A percentile compares a stretch with the other conserved stretches of the same genome.
Evolutionary conservation across 176 grass and related monocot species (phyloP).

Genomic region (Oryza officinalis): DNA sequence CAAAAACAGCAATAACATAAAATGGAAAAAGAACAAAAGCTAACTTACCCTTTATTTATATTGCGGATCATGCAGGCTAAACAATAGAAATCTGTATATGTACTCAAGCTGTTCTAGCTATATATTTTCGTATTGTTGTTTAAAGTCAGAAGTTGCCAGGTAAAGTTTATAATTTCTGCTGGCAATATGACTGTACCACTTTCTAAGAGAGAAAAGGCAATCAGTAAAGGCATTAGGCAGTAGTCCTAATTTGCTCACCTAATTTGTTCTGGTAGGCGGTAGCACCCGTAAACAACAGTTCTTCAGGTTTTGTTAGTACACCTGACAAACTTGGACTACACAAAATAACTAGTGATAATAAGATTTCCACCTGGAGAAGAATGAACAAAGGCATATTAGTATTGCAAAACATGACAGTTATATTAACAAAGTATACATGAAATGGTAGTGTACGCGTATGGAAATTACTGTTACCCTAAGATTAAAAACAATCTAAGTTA

Average conservation of each 20-base stretch:
- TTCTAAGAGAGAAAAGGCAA: constrained; percentile 11
- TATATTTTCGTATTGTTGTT: constrained; percentile 9
- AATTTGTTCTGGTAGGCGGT: background rate
- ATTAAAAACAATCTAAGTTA: background rate
- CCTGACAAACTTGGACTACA: constrained; percentile 8
- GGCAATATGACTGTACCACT: constrained; percentile 8
- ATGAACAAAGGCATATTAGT: background rate
- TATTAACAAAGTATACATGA: background rate
- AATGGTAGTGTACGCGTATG: background rate
- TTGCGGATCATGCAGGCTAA: background rate
- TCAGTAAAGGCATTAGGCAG: background rate
- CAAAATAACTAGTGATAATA: constrained; percentile 1
- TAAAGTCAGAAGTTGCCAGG: constrained; percentile 12
- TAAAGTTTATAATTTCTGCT: constrained; percentile 4
- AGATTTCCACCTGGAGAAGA: constrained; percentile 15
- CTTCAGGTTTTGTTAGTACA: constrained; percentile 4
- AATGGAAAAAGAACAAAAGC: background rate
- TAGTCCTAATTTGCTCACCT: constrained; percentile 20
- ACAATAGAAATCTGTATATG: background rate
- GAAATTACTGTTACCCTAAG: background rate
- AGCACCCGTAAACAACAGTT: background rate
- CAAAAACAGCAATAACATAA: background rate
- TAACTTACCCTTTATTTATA: background rate
- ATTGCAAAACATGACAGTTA: background rate
- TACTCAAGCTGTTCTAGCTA: background rate